phyloP scores from a whole-genome alignment of 768 basidiomycete genomes.

The Collybiopsis luxurians region DNA sequence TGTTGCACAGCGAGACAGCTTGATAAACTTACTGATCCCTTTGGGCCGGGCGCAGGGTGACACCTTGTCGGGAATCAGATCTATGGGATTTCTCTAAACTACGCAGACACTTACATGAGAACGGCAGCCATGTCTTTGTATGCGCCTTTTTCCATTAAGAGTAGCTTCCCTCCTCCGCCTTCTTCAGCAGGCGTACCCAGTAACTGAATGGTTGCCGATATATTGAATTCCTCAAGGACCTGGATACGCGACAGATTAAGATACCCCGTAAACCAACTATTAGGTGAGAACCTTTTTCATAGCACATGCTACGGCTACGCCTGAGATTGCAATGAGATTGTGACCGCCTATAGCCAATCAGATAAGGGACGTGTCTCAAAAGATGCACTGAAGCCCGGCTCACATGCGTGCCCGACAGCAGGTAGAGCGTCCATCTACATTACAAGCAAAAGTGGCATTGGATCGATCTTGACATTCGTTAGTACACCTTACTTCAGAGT shows the following conservation, averaged over 20 bases:
- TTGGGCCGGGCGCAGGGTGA: slow-evolving; percentile 78
- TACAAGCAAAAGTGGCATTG: neutral
- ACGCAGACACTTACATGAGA: slow-evolving; percentile 52
- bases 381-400: slow-evolving; percentile 31
- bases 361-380: slow-evolving; percentile 54
- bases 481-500: slow-evolving; percentile 69
- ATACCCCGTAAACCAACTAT: no score
- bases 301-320: slow-evolving; percentile 69
- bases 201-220: slow-evolving; percentile 66
- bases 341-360: slow-evolving; percentile 42
- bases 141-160: slow-evolving; percentile 65
- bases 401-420: slow-evolving; percentile 12
- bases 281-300: no score
- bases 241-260: no score
- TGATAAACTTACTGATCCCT: slow-evolving; percentile 62
- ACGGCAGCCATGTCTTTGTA: slow-evolving; percentile 79
- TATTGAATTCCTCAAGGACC: slow-evolving; percentile 57
- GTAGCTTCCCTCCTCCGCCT: slow-evolving; percentile 70
- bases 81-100: neutral
- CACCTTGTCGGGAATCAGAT: slow-evolving; percentile 45
- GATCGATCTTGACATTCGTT: neutral
- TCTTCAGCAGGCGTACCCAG: slow-evolving; percentile 89
- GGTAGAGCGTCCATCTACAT: slow-evolving; percentile 61
- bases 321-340: slow-evolving; percentile 76
- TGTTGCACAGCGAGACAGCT: slow-evolving; percentile 62